These are phyloP conservation scores for Candida incommunis DNA, from an alignment of 805 yeast genomes.

Conservation along the genomic window DNA sequence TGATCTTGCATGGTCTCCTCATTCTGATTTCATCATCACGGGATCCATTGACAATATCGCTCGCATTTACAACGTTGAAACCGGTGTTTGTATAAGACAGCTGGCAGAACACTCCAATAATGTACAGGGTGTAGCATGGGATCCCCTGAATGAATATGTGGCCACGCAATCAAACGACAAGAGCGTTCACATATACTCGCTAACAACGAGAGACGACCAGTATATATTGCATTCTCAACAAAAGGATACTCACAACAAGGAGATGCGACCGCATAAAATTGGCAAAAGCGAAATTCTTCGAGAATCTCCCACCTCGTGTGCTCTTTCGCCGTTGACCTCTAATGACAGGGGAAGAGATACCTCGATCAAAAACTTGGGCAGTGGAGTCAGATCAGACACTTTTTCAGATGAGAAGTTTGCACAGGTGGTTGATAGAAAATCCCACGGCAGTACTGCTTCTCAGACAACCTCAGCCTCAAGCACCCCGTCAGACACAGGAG, in stretches of 20 bases:
- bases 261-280: neutral
- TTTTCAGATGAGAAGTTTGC: no score
- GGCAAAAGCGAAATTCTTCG: neutral
- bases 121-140: slow-evolving; percentile 96
- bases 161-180: slow-evolving; percentile 89
- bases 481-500: slow-evolving; percentile 12
- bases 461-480: slow-evolving; percentile 4
- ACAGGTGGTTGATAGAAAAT: no score
- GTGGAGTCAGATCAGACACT: no score
- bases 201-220: slow-evolving; percentile 22
- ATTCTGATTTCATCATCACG: slow-evolving; percentile 56
- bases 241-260: neutral
- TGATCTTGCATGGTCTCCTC: slow-evolving; percentile 90
- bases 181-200: slow-evolving; percentile 54
- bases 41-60: slow-evolving; percentile 87
- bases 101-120: slow-evolving; percentile 71
- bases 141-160: slow-evolving; percentile 62
- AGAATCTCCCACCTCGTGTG: neutral
- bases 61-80: slow-evolving; percentile 45
- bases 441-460: no score
- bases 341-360: neutral
- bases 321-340: neutral
- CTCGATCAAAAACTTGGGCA: slow-evolving; percentile 3
- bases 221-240: slow-evolving; percentile 9
- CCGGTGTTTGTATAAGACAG: slow-evolving; percentile 44